Percentiles rank a stretch among this genome's conserved stretches.
Conservation (phyloP, 2,329 filamentous ascomycete species). For the Cercospora citrullina region DNA sequence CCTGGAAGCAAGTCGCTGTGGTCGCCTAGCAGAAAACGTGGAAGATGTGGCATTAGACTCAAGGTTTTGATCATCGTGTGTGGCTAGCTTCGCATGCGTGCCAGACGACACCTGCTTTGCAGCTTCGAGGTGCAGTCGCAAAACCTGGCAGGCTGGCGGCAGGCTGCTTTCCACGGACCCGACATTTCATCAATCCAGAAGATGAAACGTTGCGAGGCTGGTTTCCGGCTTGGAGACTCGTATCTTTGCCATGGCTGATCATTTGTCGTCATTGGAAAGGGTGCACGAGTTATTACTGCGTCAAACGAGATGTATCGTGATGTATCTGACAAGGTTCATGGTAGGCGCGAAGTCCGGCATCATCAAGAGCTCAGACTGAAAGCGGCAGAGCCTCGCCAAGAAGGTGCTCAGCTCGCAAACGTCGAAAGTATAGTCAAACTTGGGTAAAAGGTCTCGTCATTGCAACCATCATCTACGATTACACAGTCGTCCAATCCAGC, state of each 20-base stretch:
- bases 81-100: not conserved
- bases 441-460: not conserved
- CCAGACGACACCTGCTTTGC: conserved; percentile 4
- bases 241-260: conserved; percentile 1
- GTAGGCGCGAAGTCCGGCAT: not conserved
- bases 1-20: not conserved
- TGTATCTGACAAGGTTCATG: not conserved
- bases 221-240: not conserved
- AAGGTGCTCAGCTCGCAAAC: not conserved
- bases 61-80: conserved; percentile 15
- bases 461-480: not conserved
- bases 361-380: not conserved
- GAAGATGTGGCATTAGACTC: conserved; percentile 22
- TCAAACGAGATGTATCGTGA: not conserved
- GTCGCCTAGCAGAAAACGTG: conserved; percentile 8
- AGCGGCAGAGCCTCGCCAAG: not conserved
- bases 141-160: conserved; percentile 5
- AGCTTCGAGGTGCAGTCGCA: conserved; percentile 1
- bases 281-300: not conserved
- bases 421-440: not conserved
- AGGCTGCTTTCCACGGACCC: conserved; percentile 1
- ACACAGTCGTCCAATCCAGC: not conserved
- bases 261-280: conserved; percentile 9
- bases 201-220: conserved; percentile 6
- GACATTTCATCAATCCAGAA: not conserved